phyloP scores from a whole-genome alignment of 139 green algal genomes.

The Tetratostichococcus sp. region DNA sequence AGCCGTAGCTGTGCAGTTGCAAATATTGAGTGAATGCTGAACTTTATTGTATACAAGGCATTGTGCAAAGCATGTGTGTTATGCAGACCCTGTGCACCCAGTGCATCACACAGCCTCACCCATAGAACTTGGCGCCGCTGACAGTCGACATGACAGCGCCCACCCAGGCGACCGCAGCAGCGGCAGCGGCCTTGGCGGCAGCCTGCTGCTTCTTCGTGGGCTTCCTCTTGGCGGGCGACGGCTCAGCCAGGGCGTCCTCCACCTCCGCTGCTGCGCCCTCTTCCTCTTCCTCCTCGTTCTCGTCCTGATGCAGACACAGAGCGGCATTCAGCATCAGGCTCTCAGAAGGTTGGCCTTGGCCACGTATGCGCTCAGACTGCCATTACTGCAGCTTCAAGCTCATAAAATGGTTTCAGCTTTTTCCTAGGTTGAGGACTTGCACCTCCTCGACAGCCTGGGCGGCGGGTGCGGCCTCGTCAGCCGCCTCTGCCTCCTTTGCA shows the following conservation, averaged over 20 bases:
- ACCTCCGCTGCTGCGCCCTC: constrained; percentile 24
- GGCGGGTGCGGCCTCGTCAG: constrained; percentile 1
- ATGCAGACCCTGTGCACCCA: too few species aligned
- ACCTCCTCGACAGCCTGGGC: constrained; percentile 1
- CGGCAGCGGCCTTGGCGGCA: neutral
- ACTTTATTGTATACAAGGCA: too few species aligned
- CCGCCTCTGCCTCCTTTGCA: constrained; percentile 17
- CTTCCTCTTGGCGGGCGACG: constrained; percentile 4
- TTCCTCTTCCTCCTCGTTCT: constrained; percentile 62
- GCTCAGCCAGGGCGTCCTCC: constrained; percentile 46
- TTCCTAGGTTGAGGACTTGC: too few species aligned
- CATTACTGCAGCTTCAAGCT: too few species aligned
- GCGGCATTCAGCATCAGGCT: too few species aligned
- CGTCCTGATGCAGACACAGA: constrained; percentile 59
- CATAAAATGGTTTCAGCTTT: too few species aligned
- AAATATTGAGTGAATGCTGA: too few species aligned
- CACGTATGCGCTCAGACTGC: too few species aligned
- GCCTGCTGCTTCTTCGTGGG: constrained; percentile 8
- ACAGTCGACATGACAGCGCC: constrained; percentile 13
- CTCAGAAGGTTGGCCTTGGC: too few species aligned
- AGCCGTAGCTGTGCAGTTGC: too few species aligned
- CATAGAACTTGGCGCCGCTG: constrained; percentile 33
- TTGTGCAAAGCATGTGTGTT: too few species aligned
- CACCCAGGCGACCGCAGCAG: constrained; percentile 28
- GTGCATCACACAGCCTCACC: neutral